Base-by-base conservation (phyloP, 352 stramenopile species). In the Phytophthora pseudosyringae region DNA sequence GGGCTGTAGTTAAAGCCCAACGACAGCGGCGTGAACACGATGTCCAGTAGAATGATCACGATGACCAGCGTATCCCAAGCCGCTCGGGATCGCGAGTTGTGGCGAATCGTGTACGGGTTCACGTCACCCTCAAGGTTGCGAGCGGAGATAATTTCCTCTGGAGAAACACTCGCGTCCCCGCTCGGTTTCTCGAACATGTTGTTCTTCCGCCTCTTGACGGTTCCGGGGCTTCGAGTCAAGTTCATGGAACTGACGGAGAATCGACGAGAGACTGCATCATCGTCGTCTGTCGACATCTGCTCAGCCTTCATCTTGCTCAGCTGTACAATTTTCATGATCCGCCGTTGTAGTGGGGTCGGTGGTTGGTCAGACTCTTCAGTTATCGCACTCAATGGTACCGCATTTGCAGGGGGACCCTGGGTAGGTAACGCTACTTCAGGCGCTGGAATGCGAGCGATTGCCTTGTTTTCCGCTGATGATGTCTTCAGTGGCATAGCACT, bases 11-110 rank as follows among this genome's bases (percentile, higher is more conserved):
- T 67, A n/a, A 89, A 91, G 25, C 79, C 81, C 18, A 92, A 47
- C 15, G 74, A 53, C 0, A 92, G 55, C n/a, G 81, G 77, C 16
- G 81, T 90, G 46, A 90, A 49, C 1, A 86, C 39, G 10, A 90
- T 67, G 40, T 90, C 81, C 4, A 87, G 44, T 5, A 79, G 39
- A 41, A 92, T 76, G 46, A 86, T 65, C 13, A 71, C 5, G 49
- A 91, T 69, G 10, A 92, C 72, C 2, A 89, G 10, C 5, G 64
- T 32, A 47, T 92, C 80, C 83, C 83, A 92, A 13, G 69, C 21
- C 4, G 45, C 44, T 11, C 79, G 72, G 8, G 69, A 56, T 0
- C n/a, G 32, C 3, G 81, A 83, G 49, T 91, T 77, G 41, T 86
- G 81, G 6, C 72, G 74, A 18, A 92, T 46, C 4, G 75, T 83